phyloP scores from a whole-genome alignment of 768 basidiomycete species.

The Dentipellis sp. region DNA sequence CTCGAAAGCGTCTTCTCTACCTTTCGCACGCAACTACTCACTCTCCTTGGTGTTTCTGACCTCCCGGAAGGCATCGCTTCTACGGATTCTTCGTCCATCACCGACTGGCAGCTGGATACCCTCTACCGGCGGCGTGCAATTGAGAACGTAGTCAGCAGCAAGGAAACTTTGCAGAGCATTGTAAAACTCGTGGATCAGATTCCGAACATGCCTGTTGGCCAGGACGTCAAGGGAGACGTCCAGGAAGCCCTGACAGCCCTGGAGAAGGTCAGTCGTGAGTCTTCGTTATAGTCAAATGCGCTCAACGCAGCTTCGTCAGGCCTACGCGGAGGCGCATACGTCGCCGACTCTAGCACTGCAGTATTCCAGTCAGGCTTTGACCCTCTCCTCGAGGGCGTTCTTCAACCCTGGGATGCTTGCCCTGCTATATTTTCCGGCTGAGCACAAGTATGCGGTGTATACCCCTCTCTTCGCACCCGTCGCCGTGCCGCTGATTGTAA shows the following conservation, averaged over 20 bases:
- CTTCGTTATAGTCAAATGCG: background rate
- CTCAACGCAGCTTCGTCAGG: conserved; percentile 20
- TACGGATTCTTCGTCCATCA: conserved; percentile 24
- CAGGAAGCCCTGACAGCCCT: conserved; percentile 61
- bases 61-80: conserved; percentile 40
- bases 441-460: conserved; percentile 97
- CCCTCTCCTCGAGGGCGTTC: conserved; percentile 76
- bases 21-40: conserved; percentile 64
- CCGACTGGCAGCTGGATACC: conserved; percentile 77
- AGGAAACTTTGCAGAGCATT: conserved; percentile 76
- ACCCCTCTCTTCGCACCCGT: conserved; percentile 91
- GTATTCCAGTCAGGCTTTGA: conserved; percentile 54
- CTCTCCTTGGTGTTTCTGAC: conserved; percentile 72
- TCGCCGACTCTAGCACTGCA: conserved; percentile 40
- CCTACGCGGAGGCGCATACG: conserved; percentile 26
- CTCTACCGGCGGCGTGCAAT: conserved; percentile 59
- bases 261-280: conserved; percentile 43
- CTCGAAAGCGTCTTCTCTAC: conserved; percentile 47
- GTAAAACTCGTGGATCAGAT: conserved; percentile 79
- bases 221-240: conserved; percentile 67
- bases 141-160: conserved; percentile 58
- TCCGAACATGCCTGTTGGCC: conserved; percentile 85
- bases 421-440: conserved; percentile 92
- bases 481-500: conserved; percentile 71
- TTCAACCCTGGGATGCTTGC: conserved; percentile 97